Conservation (phyloP, 1,284 basidiomycete species). For the Rhodotorula sp. region DNA sequence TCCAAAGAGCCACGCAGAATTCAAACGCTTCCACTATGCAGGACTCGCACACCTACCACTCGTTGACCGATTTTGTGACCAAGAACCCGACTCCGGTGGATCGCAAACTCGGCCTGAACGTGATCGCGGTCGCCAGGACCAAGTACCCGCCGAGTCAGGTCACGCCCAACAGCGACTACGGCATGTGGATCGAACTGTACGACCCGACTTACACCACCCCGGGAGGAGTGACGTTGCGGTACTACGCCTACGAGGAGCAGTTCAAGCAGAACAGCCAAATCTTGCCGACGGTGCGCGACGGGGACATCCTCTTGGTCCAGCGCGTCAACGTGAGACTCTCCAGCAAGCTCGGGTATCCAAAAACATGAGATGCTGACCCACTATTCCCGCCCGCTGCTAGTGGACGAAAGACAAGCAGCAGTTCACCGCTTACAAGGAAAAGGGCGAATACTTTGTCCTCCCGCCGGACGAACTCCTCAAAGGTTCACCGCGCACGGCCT, state of each 20-base stretch:
- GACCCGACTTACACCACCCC: constrained; percentile 13
- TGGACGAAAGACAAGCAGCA: constrained; percentile 12
- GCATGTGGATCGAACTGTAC: neutral
- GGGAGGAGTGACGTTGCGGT: neutral
- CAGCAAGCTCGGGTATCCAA: no score
- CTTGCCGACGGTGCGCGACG: constrained; percentile 1
- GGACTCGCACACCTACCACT: neutral
- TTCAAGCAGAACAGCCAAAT: neutral
- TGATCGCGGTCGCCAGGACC: constrained; percentile 11
- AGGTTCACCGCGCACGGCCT: neutral
- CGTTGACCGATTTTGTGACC: neutral
- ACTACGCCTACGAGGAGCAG: neutral
- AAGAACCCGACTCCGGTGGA: no score
- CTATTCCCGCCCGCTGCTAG: neutral
- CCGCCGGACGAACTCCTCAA: constrained; percentile 1
- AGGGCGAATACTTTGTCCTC: constrained; percentile 12
- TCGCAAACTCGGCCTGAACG: neutral
- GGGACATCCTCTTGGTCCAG: constrained; percentile 25
- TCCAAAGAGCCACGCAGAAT: neutral
- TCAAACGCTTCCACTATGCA: neutral
- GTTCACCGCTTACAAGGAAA: neutral
- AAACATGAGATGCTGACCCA: neutral
- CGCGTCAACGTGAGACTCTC: constrained; percentile 13
- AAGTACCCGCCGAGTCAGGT: neutral
- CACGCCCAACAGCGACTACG: neutral